Conservation (phyloP, 495 filamentous ascomycete species). For the Podospora pseudocomata region DNA sequence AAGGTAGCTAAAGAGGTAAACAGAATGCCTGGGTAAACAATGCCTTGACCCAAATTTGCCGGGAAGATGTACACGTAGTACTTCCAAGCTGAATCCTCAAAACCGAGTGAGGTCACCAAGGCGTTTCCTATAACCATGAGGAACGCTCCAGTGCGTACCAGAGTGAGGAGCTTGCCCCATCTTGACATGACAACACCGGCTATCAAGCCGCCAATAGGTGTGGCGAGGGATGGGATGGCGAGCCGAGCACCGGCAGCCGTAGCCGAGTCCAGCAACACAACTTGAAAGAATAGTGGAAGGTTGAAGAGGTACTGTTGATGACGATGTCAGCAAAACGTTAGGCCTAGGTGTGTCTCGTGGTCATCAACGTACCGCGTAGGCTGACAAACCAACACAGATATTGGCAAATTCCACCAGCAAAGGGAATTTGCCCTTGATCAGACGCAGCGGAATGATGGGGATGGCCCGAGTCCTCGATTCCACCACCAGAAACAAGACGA, state of each 20-base stretch:
- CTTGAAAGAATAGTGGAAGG: slow-evolving; percentile 62
- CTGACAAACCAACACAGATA: slow-evolving; percentile 57
- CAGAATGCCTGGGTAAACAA: slow-evolving; percentile 59
- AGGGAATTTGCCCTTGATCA: slow-evolving; percentile 52
- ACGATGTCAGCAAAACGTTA: slow-evolving; percentile 3
- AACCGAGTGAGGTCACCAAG: slow-evolving; percentile 52
- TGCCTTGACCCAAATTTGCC: slow-evolving; percentile 60
- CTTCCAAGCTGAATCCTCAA: slow-evolving; percentile 59
- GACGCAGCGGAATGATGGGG: slow-evolving; percentile 58
- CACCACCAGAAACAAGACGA: slow-evolving; percentile 49
- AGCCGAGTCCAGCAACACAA: slow-evolving; percentile 58
- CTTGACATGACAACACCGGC: slow-evolving; percentile 62
- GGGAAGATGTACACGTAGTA: slow-evolving; percentile 62
- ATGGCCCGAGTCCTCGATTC: slow-evolving; percentile 57
- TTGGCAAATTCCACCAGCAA: slow-evolving; percentile 57
- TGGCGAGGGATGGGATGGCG: slow-evolving; percentile 59
- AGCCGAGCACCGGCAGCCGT: slow-evolving; percentile 57
- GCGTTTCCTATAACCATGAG: slow-evolving; percentile 60
- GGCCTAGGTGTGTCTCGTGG: background rate
- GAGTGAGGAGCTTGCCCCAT: slow-evolving; percentile 55
- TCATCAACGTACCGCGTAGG: slow-evolving; percentile 54
- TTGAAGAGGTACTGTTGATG: slow-evolving; percentile 58
- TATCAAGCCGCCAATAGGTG: slow-evolving; percentile 57
- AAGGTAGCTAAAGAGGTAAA: slow-evolving; percentile 63
- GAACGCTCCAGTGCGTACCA: slow-evolving; percentile 53